Conservation (phyloP, 176 grass and related monocot species). For the Triticum urartu region DNA sequence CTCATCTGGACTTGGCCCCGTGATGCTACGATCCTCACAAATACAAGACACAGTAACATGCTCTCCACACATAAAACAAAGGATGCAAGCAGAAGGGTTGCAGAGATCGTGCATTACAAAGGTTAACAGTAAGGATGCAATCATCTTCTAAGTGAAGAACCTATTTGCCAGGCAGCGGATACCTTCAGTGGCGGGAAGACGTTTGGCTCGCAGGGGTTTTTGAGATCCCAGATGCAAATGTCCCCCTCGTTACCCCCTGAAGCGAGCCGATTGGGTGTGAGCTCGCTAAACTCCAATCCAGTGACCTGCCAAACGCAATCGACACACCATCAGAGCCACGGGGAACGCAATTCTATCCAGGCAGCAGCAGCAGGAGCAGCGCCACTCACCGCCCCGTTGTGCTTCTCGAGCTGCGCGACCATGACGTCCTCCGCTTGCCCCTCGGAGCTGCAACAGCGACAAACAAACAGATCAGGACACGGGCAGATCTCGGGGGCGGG, state of each 20-base stretch:
- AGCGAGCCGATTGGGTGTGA: conserved; percentile 72
- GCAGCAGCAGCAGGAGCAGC: background rate
- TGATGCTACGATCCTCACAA: background rate
- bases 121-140: conserved; percentile 9
- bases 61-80: background rate
- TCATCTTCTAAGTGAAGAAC: background rate
- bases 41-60: background rate
- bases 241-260: conserved; percentile 92
- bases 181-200: conserved; percentile 87
- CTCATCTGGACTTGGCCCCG: background rate
- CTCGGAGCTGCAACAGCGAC: conserved; percentile 59
- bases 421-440: conserved; percentile 57
- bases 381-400: conserved; percentile 76
- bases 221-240: conserved; percentile 94
- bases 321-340: conserved; percentile 10
- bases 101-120: background rate
- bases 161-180: conserved; percentile 1
- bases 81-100: background rate
- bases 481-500: conserved; percentile 30
- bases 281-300: conserved; percentile 82
- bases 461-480: conserved; percentile 35
- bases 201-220: conserved; percentile 64
- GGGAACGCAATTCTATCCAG: conserved; percentile 5
- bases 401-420: conserved; percentile 87
- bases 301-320: conserved; percentile 54